Evolutionary conservation across 306 rosid genomes (phyloP).

Genomic region (Trichosanthes cucumerina): DNA sequence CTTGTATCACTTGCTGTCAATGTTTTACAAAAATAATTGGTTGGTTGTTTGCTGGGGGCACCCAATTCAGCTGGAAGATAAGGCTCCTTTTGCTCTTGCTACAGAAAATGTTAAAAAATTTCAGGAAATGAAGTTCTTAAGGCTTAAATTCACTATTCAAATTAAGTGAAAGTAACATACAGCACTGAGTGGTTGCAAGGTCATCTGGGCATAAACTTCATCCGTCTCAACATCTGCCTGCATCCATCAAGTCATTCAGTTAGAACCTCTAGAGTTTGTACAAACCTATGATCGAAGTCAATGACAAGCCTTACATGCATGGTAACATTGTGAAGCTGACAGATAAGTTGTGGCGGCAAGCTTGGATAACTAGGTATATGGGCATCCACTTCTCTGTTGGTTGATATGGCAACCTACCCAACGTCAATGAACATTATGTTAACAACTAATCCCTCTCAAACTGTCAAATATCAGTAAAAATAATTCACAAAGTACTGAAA

Average conservation of each 20-base stretch:
- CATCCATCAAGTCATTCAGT: slow-evolving; percentile 14
- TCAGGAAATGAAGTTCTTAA: slow-evolving; percentile 10
- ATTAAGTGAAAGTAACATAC: slow-evolving; percentile 26
- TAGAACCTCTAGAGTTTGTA: background rate
- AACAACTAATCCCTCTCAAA: background rate
- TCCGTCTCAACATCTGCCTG: slow-evolving; percentile 94
- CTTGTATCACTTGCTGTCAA: slow-evolving; percentile 99
- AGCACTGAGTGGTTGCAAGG: slow-evolving; percentile 80
- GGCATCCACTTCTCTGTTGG: slow-evolving; percentile 84
- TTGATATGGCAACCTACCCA: slow-evolving; percentile 75
- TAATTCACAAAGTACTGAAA: background rate
- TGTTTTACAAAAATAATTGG: slow-evolving; percentile 89
- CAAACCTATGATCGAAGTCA: slow-evolving; percentile 6
- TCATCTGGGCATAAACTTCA: slow-evolving; percentile 94
- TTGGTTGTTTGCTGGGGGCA: slow-evolving; percentile 79
- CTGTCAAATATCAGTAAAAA: background rate
- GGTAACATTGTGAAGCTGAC: slow-evolving; percentile 94
- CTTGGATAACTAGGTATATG: slow-evolving; percentile 90
- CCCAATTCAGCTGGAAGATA: slow-evolving; percentile 90
- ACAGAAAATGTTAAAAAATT: slow-evolving; percentile 10
- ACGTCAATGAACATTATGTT: background rate
- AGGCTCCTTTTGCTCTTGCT: slow-evolving; percentile 97
- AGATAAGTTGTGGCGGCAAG: slow-evolving; percentile 88
- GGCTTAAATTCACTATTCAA: background rate
- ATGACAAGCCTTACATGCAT: slow-evolving; percentile 67